Evolutionary conservation across 2,329 filamentous ascomycete genomes (phyloP).

Genomic region (Stachybotrys echinatus): DNA sequence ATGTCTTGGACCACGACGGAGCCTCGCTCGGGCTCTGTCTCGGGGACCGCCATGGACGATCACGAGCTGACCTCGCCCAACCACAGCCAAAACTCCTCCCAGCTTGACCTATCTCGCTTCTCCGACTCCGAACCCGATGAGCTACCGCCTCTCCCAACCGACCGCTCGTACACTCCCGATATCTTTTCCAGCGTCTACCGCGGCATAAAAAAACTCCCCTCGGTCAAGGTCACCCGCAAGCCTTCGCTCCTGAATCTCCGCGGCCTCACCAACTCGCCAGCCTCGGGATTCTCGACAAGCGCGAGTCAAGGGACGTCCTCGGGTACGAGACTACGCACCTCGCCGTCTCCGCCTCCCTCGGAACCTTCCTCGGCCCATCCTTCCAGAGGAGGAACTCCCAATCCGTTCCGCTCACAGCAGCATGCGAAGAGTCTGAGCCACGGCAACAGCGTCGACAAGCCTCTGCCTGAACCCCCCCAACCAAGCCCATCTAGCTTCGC

Average conservation of each 20-base stretch:
- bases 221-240: constrained; percentile 36
- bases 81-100: constrained; percentile 18
- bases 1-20: neutral
- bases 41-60: constrained; percentile 18
- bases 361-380: neutral
- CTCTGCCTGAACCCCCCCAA: constrained; percentile 40
- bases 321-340: constrained; percentile 5
- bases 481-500: constrained; percentile 14
- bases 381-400: constrained; percentile 4
- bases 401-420: constrained; percentile 21
- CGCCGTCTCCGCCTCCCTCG: constrained; percentile 8
- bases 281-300: neutral
- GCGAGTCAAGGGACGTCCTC: constrained; percentile 2
- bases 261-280: constrained; percentile 3
- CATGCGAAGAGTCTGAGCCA: constrained; percentile 51
- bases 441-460: constrained; percentile 53
- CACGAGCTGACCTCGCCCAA: constrained; percentile 22
- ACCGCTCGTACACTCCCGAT: constrained; percentile 34
- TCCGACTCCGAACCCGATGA: constrained; percentile 42
- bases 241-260: constrained; percentile 37
- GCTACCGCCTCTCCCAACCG: constrained; percentile 14
- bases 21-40: neutral
- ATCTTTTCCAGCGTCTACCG: constrained; percentile 47
- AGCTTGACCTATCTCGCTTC: constrained; percentile 28
- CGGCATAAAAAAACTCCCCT: constrained; percentile 42